Evolutionary conservation across 1,139 yeast genomes (phyloP).

Genomic region (Kodamaea anthophila): DNA sequence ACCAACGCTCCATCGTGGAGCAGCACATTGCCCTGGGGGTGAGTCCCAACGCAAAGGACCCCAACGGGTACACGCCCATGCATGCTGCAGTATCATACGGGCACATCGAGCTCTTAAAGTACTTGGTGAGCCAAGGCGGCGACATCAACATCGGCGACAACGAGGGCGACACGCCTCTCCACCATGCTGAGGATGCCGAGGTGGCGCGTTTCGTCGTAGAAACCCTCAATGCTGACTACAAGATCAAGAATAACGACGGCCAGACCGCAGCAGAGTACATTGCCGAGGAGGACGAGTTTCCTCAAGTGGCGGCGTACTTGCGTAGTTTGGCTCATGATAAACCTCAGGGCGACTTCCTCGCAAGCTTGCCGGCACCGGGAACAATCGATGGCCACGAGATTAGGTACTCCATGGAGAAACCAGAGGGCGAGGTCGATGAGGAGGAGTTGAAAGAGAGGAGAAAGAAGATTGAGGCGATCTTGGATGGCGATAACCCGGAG

Average conservation of each 20-base stretch:
- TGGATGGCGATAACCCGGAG: constrained; percentile 72
- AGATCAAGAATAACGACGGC: constrained; percentile 62
- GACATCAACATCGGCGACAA: constrained; percentile 74
- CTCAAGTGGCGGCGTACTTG: constrained; percentile 67
- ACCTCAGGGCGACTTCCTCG: constrained; percentile 14
- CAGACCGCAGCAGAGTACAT: constrained; percentile 62
- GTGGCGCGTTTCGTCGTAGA: constrained; percentile 64
- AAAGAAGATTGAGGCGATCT: constrained; percentile 58
- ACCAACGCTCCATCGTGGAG: constrained; percentile 55
- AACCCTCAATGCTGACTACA: constrained; percentile 60
- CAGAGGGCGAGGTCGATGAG: constrained; percentile 20
- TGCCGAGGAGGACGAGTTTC: constrained; percentile 82
- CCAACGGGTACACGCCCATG: constrained; percentile 90
- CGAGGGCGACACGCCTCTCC: constrained; percentile 95
- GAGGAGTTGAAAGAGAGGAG: constrained; percentile 52
- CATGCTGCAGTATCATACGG: constrained; percentile 97
- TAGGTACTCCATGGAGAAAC: constrained; percentile 49
- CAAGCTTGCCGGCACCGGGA: constrained; percentile 37
- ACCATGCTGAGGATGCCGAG: constrained; percentile 70
- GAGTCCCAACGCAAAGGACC: constrained; percentile 71
- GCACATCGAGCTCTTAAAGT: constrained; percentile 58
- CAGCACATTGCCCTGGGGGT: constrained; percentile 46
- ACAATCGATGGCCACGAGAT: constrained; percentile 47
- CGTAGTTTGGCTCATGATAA: constrained; percentile 39
- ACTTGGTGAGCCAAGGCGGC: constrained; percentile 60